A percentile compares a stretch with the other conserved stretches of the same genome.
phyloP scores from a whole-genome alignment of 2,329 filamentous ascomycete genomes.

The Diaporthe helianthi region DNA sequence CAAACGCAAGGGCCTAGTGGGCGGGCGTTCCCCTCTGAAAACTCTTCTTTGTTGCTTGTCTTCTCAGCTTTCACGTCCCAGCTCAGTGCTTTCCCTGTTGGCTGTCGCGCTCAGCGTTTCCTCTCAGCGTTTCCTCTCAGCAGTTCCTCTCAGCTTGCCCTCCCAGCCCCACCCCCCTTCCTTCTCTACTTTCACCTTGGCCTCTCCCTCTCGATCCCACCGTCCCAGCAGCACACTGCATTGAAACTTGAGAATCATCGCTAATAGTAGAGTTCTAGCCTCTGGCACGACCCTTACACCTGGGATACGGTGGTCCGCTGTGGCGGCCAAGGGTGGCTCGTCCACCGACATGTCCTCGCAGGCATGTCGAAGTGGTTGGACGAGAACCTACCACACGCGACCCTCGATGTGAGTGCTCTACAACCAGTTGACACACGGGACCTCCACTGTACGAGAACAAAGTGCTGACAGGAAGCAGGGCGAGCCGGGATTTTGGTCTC shows the following conservation, averaged over 20 bases:
- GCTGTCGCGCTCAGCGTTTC: no score
- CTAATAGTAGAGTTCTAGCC: constrained; percentile 7
- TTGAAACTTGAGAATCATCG: background rate
- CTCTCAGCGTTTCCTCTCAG: background rate
- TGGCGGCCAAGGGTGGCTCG: constrained; percentile 1
- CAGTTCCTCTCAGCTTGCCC: background rate
- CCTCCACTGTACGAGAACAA: background rate
- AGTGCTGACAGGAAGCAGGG: constrained; percentile 20
- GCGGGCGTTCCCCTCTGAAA: no score
- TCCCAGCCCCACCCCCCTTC: no score
- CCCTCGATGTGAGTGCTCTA: constrained; percentile 24
- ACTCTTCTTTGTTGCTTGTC: background rate
- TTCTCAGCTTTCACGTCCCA: background rate
- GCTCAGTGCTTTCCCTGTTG: no score
- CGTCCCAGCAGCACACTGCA: background rate
- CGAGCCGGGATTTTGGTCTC: constrained; percentile 12
- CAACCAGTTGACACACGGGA: no score
- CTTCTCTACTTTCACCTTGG: background rate
- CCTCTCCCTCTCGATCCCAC: background rate
- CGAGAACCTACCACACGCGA: constrained; percentile 21
- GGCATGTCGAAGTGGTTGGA: constrained; percentile 31
- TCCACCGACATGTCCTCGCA: constrained; percentile 30
- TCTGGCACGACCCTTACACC: constrained; percentile 9
- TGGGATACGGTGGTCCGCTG: constrained; percentile 26
- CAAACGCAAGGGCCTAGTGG: no score